These are phyloP conservation scores for Lecanicillium sp. DNA, from an alignment of 2,329 filamentous ascomycete genomes.

Conservation along the genomic window DNA sequence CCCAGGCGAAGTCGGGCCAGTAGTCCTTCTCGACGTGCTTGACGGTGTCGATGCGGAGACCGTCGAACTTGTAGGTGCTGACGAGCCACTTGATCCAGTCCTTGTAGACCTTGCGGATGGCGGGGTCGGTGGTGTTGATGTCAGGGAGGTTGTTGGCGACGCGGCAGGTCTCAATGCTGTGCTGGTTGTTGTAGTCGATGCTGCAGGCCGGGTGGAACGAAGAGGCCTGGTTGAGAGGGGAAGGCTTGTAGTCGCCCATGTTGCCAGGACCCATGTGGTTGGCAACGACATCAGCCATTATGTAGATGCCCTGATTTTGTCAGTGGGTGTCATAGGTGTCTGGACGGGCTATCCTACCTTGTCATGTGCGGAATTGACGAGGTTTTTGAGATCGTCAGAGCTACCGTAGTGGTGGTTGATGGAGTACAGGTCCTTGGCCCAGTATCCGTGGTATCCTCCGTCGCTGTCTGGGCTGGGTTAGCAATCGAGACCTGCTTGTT, in stretches of 20 bases:
- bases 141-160: conserved; percentile 53
- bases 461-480: conserved; percentile 24
- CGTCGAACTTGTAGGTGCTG: conserved; percentile 55
- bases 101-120: conserved; percentile 45
- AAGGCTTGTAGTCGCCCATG: conserved; percentile 38
- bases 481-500: conserved; percentile 1
- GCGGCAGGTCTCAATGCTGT: conserved; percentile 44
- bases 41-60: conserved; percentile 55
- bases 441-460: conserved; percentile 51
- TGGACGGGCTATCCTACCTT: conserved; percentile 40
- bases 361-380: conserved; percentile 50
- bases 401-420: conserved; percentile 56
- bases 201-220: conserved; percentile 59
- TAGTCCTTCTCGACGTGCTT: conserved; percentile 57
- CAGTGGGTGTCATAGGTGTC: neutral
- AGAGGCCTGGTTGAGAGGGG: conserved; percentile 42
- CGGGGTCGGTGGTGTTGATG: conserved; percentile 46
- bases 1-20: conserved; percentile 47
- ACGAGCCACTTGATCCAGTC: conserved; percentile 56
- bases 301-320: conserved; percentile 32
- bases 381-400: conserved; percentile 49
- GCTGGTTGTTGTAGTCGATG: conserved; percentile 48
- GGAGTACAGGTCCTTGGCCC: conserved; percentile 42
- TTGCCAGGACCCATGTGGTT: conserved; percentile 52
- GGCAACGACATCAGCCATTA: conserved; percentile 57